phyloP scores from a whole-genome alignment of 768 basidiomycete genomes.

The Xerocomus potaroensis region DNA sequence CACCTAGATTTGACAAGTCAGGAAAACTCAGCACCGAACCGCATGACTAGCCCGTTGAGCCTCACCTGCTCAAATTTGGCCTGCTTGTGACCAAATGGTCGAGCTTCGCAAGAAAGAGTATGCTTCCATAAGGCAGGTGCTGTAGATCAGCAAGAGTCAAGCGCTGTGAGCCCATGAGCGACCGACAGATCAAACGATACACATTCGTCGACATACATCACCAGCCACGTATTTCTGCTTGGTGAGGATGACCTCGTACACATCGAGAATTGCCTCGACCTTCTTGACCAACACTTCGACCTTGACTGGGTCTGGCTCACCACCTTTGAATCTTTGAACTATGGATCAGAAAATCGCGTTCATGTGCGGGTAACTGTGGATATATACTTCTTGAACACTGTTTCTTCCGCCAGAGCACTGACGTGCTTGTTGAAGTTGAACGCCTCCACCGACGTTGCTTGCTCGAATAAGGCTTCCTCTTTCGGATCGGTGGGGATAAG shows the following conservation, averaged over 20 bases:
- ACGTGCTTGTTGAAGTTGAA: conserved; percentile 49
- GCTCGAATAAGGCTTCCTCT: conserved; percentile 45
- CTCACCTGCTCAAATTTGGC: conserved; percentile 20
- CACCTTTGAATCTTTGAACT: conserved; percentile 14
- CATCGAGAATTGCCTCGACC: conserved; percentile 40
- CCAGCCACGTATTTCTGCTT: conserved; percentile 58
- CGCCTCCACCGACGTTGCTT: conserved; percentile 47
- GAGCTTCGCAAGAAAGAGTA: conserved; percentile 22
- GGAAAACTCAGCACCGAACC: neutral
- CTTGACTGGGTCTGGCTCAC: conserved; percentile 19
- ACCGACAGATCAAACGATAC: neutral
- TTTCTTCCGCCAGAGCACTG: conserved; percentile 39
- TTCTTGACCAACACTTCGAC: conserved; percentile 10
- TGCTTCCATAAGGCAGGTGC: conserved; percentile 47
- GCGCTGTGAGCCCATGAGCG: conserved; percentile 22
- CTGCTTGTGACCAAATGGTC: conserved; percentile 19
- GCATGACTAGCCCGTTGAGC: neutral
- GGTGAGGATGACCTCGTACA: conserved; percentile 49
- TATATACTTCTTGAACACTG: conserved; percentile 40
- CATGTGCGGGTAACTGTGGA: neutral
- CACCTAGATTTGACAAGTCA: too few species aligned
- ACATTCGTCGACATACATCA: conserved; percentile 35
- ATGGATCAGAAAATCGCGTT: neutral
- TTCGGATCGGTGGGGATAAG: conserved; percentile 36
- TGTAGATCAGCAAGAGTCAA: conserved; percentile 57